phyloP scores from a whole-genome alignment of 495 filamentous ascomycete species.

The Xylaria flabelliformis region DNA sequence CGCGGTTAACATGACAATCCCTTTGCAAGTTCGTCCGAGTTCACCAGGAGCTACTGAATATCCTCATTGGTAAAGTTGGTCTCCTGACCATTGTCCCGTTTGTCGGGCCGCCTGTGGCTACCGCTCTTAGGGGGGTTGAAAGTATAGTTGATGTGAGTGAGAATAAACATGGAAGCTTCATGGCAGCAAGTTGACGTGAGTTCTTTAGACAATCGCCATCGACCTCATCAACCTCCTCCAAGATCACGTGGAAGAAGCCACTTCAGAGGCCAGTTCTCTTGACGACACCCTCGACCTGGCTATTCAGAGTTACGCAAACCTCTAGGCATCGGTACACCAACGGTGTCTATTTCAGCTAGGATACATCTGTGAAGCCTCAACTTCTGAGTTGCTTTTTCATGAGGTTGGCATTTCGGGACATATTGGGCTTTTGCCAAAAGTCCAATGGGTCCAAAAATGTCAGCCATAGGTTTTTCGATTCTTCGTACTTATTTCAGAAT shows the following conservation, averaged over 20 bases:
- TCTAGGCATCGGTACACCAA: background rate
- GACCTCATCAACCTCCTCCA: constrained; percentile 26
- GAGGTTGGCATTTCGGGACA: no score
- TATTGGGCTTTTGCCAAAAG: no score
- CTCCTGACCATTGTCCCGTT: constrained; percentile 30
- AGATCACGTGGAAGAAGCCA: background rate
- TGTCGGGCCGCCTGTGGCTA: constrained; percentile 32
- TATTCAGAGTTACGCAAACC: constrained; percentile 22
- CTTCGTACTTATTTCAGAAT: constrained; percentile 7
- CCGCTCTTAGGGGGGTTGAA: constrained; percentile 31
- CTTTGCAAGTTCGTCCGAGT: constrained; percentile 38
- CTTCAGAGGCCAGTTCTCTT: constrained; percentile 24
- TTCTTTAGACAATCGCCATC: constrained; percentile 25
- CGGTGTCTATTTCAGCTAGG: background rate
- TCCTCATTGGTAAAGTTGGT: constrained; percentile 42
- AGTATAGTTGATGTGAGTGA: constrained; percentile 35
- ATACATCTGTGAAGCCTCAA: background rate
- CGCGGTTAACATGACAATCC: background rate
- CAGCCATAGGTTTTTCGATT: background rate
- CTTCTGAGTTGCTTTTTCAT: background rate
- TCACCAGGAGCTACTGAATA: constrained; percentile 41
- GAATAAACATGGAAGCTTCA: background rate
- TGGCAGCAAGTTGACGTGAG: constrained; percentile 1
- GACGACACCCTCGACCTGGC: constrained; percentile 23
- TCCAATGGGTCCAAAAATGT: no score